Conservation (phyloP, 2,329 filamentous ascomycete species). For the Talaromyces marneffei region DNA sequence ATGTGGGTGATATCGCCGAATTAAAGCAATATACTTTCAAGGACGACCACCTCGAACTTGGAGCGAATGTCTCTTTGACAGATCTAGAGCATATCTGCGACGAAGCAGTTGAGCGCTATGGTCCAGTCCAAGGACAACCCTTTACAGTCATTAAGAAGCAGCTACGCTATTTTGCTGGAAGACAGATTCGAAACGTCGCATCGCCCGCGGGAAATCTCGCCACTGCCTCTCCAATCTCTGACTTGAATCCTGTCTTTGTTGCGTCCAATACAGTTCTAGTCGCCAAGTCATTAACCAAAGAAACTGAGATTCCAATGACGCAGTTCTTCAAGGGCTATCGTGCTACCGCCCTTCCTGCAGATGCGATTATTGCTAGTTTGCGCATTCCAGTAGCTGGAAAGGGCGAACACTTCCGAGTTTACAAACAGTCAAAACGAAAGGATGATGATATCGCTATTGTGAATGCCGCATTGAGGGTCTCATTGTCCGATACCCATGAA, state of each 20-base stretch:
- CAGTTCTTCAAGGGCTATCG: constrained; percentile 91
- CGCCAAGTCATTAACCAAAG: constrained; percentile 67
- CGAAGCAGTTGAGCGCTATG: constrained; percentile 74
- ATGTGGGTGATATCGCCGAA: constrained; percentile 87
- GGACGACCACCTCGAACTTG: constrained; percentile 79
- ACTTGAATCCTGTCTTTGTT: constrained; percentile 90
- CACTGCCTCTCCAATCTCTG: constrained; percentile 92
- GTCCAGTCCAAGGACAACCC: constrained; percentile 63
- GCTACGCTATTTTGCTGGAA: constrained; percentile 86
- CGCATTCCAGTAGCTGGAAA: constrained; percentile 73
- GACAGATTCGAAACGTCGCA: constrained; percentile 96
- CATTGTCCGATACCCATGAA: constrained; percentile 60
- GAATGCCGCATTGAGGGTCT: constrained; percentile 74
- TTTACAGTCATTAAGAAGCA: constrained; percentile 92
- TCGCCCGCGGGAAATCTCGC: constrained; percentile 91
- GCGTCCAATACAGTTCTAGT: constrained; percentile 76
- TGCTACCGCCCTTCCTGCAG: constrained; percentile 69
- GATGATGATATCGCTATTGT: constrained; percentile 99
- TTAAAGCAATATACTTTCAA: constrained; percentile 74
- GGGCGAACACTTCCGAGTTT: constrained; percentile 79
- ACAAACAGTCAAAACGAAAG: constrained; percentile 95
- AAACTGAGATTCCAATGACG: constrained; percentile 82
- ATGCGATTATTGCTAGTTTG: constrained; percentile 80
- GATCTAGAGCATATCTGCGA: constrained; percentile 82
- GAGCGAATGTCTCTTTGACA: constrained; percentile 86